Evolutionary conservation across 345 rosid genomes (phyloP).

Genomic region (Hirschfeldia incana): DNA sequence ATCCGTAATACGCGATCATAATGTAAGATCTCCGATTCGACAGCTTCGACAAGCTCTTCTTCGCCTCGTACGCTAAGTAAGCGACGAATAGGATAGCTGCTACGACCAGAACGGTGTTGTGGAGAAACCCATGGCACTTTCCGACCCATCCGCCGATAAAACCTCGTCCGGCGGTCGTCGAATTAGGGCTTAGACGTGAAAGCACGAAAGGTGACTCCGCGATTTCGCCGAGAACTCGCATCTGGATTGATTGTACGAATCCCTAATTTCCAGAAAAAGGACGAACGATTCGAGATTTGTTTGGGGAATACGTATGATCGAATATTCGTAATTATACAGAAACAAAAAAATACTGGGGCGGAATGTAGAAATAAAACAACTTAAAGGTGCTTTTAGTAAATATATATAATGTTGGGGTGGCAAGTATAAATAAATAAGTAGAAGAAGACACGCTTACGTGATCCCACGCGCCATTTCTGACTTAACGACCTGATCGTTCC

Average conservation of each 20-base stretch:
- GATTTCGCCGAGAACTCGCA: slow-evolving; percentile 42
- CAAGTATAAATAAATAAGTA: slow-evolving; percentile 15
- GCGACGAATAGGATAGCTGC: slow-evolving; percentile 65
- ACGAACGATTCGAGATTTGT: slow-evolving; percentile 5
- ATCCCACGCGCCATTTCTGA: not conserved
- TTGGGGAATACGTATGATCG: slow-evolving; percentile 21
- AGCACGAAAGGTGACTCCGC: slow-evolving; percentile 37
- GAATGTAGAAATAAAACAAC: not conserved
- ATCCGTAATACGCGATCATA: slow-evolving; percentile 81
- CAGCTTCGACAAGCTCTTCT: slow-evolving; percentile 37
- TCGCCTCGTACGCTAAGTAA: slow-evolving; percentile 76
- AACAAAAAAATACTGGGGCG: not conserved
- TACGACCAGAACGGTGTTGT: slow-evolving; percentile 57
- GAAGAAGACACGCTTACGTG: not conserved
- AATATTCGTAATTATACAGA: not conserved
- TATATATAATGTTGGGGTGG: not conserved
- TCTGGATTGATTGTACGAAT: slow-evolving; percentile 7
- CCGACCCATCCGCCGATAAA: slow-evolving; percentile 62
- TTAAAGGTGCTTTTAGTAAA: not conserved
- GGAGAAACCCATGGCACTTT: slow-evolving; percentile 85
- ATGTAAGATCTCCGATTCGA: slow-evolving; percentile 79
- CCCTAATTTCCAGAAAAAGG: slow-evolving; percentile 13
- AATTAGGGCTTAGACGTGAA: slow-evolving; percentile 43
- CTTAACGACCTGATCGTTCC: slow-evolving; percentile 50
- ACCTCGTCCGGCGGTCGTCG: slow-evolving; percentile 39